These are phyloP conservation scores for Aspergillus aculeatus DNA, from an alignment of 2,329 filamentous ascomycete genomes.

Conservation along the genomic window DNA sequence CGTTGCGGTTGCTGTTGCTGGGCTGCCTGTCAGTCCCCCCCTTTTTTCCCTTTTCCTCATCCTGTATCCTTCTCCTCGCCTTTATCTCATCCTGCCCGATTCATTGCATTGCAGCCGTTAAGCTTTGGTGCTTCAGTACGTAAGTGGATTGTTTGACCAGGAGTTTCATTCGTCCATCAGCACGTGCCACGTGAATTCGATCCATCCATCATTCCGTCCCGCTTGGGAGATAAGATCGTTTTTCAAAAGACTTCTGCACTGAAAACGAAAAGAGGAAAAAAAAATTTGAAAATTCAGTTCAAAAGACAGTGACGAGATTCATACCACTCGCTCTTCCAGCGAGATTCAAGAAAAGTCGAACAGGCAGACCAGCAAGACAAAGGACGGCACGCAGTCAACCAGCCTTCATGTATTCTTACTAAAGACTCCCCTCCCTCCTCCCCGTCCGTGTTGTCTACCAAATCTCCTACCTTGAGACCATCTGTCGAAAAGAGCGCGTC, in stretches of 20 bases:
- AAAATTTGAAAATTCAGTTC: conserved; percentile 9
- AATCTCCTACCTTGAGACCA: neutral
- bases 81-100: neutral
- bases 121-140: conserved; percentile 3
- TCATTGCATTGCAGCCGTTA: neutral
- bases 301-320: conserved; percentile 1
- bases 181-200: conserved; percentile 16
- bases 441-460: conserved; percentile 6
- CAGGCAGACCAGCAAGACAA: neutral
- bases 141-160: neutral
- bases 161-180: conserved; percentile 1
- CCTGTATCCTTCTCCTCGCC: neutral
- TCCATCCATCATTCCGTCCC: conserved; percentile 13
- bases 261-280: neutral
- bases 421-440: conserved; percentile 8
- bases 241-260: neutral
- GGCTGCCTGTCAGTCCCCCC: neutral
- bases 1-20: neutral
- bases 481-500: neutral
- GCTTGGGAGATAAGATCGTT: conserved; percentile 22
- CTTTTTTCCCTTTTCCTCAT: neutral
- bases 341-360: neutral
- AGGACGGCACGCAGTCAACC: neutral
- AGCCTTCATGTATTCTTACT: conserved; percentile 12
- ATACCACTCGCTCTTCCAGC: conserved; percentile 3